Percentiles rank a stretch among this genome's conserved stretches.
Evolutionary conservation across 257 asterid genomes (phyloP).

Genomic region (Nicotiana knightiana): DNA sequence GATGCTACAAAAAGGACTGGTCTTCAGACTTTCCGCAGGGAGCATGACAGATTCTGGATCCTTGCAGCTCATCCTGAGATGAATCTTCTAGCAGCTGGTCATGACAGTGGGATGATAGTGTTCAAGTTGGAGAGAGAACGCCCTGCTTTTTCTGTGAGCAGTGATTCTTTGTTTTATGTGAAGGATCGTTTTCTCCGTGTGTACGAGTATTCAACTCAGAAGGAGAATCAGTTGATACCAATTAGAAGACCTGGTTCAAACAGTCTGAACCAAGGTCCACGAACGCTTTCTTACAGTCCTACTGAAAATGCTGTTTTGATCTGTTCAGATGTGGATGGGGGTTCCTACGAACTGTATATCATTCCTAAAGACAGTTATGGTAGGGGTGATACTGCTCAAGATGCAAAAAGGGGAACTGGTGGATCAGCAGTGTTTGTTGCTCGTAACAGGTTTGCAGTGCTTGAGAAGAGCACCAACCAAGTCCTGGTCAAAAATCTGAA

Average conservation of each 20-base stretch:
- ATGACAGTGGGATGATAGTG: slow-evolving; percentile 97
- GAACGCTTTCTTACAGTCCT: slow-evolving; percentile 88
- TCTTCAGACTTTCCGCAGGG: slow-evolving; percentile 95
- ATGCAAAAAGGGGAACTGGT: slow-evolving; percentile 84
- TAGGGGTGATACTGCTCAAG: slow-evolving; percentile 82
- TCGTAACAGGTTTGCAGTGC: slow-evolving; percentile 94
- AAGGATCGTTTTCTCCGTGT: slow-evolving; percentile 82
- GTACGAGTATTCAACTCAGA: slow-evolving; percentile 83
- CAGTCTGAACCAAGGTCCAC: slow-evolving; percentile 77
- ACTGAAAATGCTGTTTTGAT: slow-evolving; percentile 84
- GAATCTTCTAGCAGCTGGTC: slow-evolving; percentile 98
- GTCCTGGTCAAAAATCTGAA: slow-evolving; percentile 72
- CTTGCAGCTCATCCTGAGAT: slow-evolving; percentile 94
- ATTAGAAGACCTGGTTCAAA: slow-evolving; percentile 89
- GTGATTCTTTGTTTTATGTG: slow-evolving; percentile 75
- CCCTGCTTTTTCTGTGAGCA: slow-evolving; percentile 80
- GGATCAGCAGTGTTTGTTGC: slow-evolving; percentile 92
- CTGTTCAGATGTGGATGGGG: slow-evolving; percentile 90
- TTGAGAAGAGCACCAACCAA: slow-evolving; percentile 79
- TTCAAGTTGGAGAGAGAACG: slow-evolving; percentile 97
- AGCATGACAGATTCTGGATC: slow-evolving; percentile 98
- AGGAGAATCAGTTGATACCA: slow-evolving; percentile 79
- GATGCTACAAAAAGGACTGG: slow-evolving; percentile 98
- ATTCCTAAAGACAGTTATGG: slow-evolving; percentile 77
- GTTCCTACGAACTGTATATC: slow-evolving; percentile 81